These are phyloP conservation scores for Hexamita inflata DNA, from an alignment of 208 protist species.

Conservation along the genomic window DNA sequence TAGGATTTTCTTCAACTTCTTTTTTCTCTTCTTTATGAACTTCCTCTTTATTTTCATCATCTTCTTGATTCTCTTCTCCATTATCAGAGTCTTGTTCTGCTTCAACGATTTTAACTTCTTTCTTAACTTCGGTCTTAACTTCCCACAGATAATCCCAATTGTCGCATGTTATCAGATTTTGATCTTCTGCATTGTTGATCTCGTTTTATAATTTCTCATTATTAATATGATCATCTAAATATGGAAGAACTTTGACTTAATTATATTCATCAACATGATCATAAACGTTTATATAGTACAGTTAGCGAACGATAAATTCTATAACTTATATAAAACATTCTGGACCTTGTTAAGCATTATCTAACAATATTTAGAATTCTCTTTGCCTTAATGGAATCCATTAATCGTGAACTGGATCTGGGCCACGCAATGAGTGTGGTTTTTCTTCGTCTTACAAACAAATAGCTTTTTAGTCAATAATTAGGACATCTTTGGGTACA, in stretches of 20 bases:
- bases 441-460: conserved; percentile 3
- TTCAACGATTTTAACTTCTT: background rate
- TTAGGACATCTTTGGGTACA: background rate
- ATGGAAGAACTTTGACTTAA: conserved; percentile 4
- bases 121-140: background rate
- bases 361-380: background rate
- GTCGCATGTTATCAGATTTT: background rate
- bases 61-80: background rate
- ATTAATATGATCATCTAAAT: conserved; percentile 8
- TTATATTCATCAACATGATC: conserved; percentile 4
- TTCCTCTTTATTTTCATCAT: conserved; percentile 17
- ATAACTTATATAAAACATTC: background rate
- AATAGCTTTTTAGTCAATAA: background rate
- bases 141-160: conserved; percentile 18
- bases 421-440: background rate
- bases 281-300: background rate
- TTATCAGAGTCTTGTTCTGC: background rate
- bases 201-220: background rate
- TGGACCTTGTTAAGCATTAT: background rate
- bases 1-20: too few relatives aligned
- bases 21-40: background rate
- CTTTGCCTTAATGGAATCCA: background rate
- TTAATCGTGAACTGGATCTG: conserved; percentile 7
- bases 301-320: background rate
- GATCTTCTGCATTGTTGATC: conserved; percentile 12